Percentiles rank a stretch among this genome's conserved stretches.
Evolutionary conservation across 202 grass and related monocot genomes (phyloP).

Genomic region (Zizania palustris): DNA sequence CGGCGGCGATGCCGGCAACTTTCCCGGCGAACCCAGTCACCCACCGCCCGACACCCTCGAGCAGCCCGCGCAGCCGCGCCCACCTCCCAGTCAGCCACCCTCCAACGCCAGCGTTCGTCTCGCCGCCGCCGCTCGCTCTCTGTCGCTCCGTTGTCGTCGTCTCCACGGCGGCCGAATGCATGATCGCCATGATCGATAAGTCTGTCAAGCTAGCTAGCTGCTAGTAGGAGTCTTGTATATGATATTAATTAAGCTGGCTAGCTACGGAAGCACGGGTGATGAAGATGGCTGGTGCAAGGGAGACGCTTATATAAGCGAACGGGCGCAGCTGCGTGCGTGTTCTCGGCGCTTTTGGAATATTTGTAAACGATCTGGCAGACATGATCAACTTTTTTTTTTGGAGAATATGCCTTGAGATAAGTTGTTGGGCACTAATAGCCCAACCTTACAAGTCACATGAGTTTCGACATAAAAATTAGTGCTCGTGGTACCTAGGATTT

Average conservation of each 20-base stretch:
- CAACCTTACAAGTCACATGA: no score
- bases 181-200: not conserved
- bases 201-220: not conserved
- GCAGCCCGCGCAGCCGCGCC: conserved; percentile 20
- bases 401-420: not conserved
- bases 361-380: not conserved
- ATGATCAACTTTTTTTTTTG: not conserved
- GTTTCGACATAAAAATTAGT: no score
- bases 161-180: conserved; percentile 39
- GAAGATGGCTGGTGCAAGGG: not conserved
- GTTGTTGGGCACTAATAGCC: not conserved
- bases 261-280: not conserved
- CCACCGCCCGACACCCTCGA: not conserved
- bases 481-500: no score
- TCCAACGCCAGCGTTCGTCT: not conserved
- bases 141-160: not conserved
- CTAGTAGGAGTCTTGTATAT: not conserved
- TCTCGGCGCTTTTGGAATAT: not conserved
- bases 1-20: conserved; percentile 33
- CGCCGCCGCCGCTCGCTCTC: not conserved
- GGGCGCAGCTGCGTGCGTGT: not conserved
- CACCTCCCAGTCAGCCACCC: conserved; percentile 16
- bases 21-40: conserved; percentile 35
- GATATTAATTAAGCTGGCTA: not conserved
- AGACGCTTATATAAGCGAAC: not conserved